These are phyloP conservation scores for Dactylellina sp. DNA, from an alignment of 2,329 filamentous ascomycete genomes.

Conservation along the genomic window DNA sequence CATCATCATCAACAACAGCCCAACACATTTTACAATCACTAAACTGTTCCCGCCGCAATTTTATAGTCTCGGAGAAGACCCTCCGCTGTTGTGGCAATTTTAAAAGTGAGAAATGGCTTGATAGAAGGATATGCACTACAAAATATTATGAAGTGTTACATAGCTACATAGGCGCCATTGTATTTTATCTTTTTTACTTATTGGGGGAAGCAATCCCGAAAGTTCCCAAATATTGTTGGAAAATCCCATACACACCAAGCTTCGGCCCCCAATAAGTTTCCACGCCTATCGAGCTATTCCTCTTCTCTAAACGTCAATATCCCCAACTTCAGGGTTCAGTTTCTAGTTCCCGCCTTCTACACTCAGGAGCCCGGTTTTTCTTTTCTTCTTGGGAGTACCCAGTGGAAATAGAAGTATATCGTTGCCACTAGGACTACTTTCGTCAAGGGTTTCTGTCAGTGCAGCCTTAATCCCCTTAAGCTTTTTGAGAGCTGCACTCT, in stretches of 20 bases:
- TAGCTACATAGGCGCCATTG: no score
- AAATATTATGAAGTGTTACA: no score
- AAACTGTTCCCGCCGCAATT: neutral
- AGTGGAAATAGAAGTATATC: neutral
- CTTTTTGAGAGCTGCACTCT: slow-evolving; percentile 9
- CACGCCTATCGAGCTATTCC: no score
- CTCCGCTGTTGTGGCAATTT: no score
- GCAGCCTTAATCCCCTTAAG: slow-evolving; percentile 23
- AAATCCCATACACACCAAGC: no score
- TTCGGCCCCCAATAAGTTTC: no score
- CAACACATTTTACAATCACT: slow-evolving; percentile 26
- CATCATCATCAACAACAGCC: slow-evolving; percentile 23
- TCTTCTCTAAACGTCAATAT: neutral
- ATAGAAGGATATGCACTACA: no score
- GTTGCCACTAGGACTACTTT: neutral
- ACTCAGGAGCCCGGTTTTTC: neutral
- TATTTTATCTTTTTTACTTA: no score
- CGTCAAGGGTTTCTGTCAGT: neutral
- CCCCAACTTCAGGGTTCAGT: neutral
- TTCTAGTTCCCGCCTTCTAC: slow-evolving; percentile 2
- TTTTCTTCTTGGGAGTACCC: slow-evolving; percentile 1
- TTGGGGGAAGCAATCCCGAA: no score
- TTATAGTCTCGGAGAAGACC: neutral
- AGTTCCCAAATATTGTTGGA: no score
- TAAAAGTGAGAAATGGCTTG: no score